These are phyloP conservation scores for Synchytrium microbalum DNA, from an alignment of 371 early-diverging fungal species.

Conservation along the genomic window DNA sequence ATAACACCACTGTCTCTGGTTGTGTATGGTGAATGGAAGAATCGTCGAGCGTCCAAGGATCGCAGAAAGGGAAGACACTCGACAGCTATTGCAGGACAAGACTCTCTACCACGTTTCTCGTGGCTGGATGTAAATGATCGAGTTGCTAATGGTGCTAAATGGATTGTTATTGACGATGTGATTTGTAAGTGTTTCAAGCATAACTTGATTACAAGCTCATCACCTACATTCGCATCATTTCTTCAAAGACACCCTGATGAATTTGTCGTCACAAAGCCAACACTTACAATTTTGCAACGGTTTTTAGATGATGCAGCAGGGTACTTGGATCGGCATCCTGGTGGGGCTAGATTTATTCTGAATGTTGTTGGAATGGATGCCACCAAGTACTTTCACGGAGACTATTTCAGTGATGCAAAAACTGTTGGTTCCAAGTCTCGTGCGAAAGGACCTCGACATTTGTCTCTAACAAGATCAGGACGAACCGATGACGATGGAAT, in stretches of 20 bases:
- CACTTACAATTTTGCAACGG: not conserved
- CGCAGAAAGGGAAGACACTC: too few relatives aligned
- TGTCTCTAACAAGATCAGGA: constrained; percentile 1
- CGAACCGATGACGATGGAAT: not conserved
- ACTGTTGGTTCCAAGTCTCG: not conserved
- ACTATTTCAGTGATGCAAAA: not conserved
- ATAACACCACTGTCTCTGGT: not conserved
- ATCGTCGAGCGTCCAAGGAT: not conserved
- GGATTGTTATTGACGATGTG: constrained; percentile 28
- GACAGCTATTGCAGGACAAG: too few relatives aligned
- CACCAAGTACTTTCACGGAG: not conserved
- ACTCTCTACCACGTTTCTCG: constrained; percentile 21
- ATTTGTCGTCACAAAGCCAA: not conserved
- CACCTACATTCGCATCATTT: not conserved
- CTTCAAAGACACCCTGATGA: not conserved
- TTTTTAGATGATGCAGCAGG: constrained; percentile 22
- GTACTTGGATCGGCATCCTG: constrained; percentile 24
- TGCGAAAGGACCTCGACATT: not conserved
- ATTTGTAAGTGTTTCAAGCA: constrained; percentile 20
- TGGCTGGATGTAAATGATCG: constrained; percentile 31
- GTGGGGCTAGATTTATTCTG: constrained; percentile 30
- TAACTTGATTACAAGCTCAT: not conserved
- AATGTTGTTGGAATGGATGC: constrained; percentile 4
- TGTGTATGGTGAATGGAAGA: not conserved
- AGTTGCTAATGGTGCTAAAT: constrained; percentile 25